Evolutionary conservation across 179 eudicot species (phyloP), one percentile per base, ranked within the genome.

Genomic region (Corrigiola litoralis): DNA sequence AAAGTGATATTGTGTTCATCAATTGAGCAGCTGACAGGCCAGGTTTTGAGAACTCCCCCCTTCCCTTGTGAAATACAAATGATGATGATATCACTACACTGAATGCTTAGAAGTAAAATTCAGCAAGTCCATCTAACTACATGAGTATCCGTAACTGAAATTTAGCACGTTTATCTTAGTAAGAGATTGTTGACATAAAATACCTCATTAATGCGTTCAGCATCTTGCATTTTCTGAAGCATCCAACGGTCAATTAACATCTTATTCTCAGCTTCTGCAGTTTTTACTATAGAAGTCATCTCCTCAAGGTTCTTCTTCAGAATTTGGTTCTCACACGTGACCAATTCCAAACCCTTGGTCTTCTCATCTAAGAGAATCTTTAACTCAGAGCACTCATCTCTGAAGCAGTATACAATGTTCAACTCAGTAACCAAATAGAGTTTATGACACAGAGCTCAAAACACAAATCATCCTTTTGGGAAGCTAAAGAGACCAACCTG

Each of bases 161-260:
- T n/a, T n/a, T 32, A 32, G 23, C 25, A 14, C 7, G 5, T 37
- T 14, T 59, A 8, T 50, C 25, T 25, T 59, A 41, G 18, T 27
- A 45, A 9, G 32, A 18, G 42, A 62, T 20, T 9, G 13, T 41
- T 27, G 33, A 45, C 4, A 52, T 58, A 21, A 48, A 44, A 33
- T 81, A 94, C 99, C 92, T 94, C 99, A 75, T 94, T 94, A 54
- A 94, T 72, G 56, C 87, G 86, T 68, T 90, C 97, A 58, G 99
- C 99, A 77, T 94, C 99, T 78, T 94, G 83, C 99, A 94, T 94
- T 69, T 94, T 94, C 76, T 86, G 89, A 74, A 86, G 69, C 97
- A 94, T 84, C 92, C 88, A 88, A 28, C 96, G 96, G 67, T 90
- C 99, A 80, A 94, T 32, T 70, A 94, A 79, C 72, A 73, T 82